Evolutionary conservation across 2,329 filamentous ascomycete genomes (phyloP).

Genomic region (Verticillium tricorpus): DNA sequence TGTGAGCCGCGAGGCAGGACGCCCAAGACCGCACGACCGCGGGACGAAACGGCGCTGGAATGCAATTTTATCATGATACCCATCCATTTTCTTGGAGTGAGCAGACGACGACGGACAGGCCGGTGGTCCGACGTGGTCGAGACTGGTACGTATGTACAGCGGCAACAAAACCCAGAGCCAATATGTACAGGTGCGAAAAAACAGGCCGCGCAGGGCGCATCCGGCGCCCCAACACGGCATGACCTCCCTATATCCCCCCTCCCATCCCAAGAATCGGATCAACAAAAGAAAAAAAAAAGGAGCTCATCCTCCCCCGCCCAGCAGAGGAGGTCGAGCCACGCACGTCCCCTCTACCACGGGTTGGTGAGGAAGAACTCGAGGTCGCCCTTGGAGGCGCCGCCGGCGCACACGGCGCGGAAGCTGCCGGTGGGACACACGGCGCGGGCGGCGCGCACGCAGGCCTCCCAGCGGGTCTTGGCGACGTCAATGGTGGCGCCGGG

Average conservation of each 20-base stretch:
- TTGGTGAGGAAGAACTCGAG: conserved; percentile 33
- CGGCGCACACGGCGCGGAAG: conserved; percentile 39
- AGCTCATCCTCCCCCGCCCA: neutral
- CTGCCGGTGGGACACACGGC: conserved; percentile 46
- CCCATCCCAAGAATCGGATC: neutral
- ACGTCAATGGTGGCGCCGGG: conserved; percentile 46
- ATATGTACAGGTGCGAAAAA: neutral
- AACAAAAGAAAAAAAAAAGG: neutral
- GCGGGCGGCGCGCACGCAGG: conserved; percentile 48
- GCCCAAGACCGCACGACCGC: neutral
- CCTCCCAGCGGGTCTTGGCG: conserved; percentile 47
- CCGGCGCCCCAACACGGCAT: neutral
- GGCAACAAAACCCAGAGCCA: neutral
- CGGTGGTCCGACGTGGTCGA: neutral
- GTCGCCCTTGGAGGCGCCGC: conserved; percentile 41
- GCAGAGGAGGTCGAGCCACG: neutral
- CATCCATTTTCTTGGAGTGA: neutral
- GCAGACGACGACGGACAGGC: neutral
- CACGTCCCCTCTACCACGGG: neutral
- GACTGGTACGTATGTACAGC: neutral
- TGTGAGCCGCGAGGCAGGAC: conserved; percentile 24
- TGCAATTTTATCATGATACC: neutral
- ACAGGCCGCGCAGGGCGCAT: neutral
- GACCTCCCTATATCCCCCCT: neutral
- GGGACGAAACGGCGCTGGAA: neutral